Evolutionary conservation across 306 rosid species (phyloP), one percentile per base, ranked within the genome.

Genomic region (Vicia villosa): DNA sequence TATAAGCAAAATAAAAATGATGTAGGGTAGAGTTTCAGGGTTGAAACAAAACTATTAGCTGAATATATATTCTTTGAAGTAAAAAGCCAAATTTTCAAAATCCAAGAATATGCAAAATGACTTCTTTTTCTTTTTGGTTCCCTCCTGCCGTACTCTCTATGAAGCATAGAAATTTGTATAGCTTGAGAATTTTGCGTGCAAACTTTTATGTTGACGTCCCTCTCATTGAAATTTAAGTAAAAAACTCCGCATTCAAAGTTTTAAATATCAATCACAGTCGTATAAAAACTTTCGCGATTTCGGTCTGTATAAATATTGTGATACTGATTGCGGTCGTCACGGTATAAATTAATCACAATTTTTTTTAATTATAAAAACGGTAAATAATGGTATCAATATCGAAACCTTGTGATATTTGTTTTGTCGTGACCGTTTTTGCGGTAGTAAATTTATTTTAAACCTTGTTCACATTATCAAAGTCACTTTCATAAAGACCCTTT

Each of bases 401-500:
- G 2, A 5, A 1, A 32, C 1, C 9, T 30, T 32, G 0, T 5
- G 5, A 30, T 30, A 5, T 0, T 0, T 5, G 8, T 1, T 34
- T 34, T 34, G 3, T 34, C 3, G 10, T 2, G 1, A 0, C 6
- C 1, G 2, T 32, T 32, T 32, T 32, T 34, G 3, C 9, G 0
- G 2, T 34, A 34, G 8, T 0, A 34, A 34, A 4, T 4, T 34
- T 34, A 6, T 7, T 34, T 8, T 34, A 7, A 34, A 32, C 8
- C 8, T 32, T 32, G 38, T 69, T 69, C 65, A 55, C 77, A 63
- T 66, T 47, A 71, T 56, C 63, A 46, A 83, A 66, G 79, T 78
- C 86, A 69, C 82, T 80, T 77, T 88, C 84, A 32, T 36, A 77
- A 83, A 82, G 75, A 62, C 56, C 79, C 84, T 74, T 82, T 82